These are phyloP conservation scores for Aspergillus hortae DNA, from an alignment of 2,329 filamentous ascomycete species.

Conservation along the genomic window DNA sequence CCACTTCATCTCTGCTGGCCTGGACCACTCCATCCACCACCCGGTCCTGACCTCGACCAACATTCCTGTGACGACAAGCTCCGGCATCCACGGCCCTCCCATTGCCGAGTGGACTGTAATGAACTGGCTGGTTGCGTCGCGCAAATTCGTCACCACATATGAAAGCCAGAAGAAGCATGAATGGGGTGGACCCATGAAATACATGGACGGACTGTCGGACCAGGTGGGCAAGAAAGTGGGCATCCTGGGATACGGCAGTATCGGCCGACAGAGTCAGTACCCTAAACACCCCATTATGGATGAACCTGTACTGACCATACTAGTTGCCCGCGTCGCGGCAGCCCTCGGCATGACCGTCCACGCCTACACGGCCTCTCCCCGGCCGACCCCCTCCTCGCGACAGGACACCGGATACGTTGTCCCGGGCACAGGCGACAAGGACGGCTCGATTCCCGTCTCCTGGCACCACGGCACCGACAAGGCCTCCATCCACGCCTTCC, in stretches of 20 bases:
- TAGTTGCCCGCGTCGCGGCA: slow-evolving; percentile 53
- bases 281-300: background rate
- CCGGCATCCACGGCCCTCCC: slow-evolving; percentile 59
- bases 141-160: slow-evolving; percentile 53
- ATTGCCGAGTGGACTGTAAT: slow-evolving; percentile 66
- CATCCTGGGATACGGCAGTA: slow-evolving; percentile 60
- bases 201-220: slow-evolving; percentile 41
- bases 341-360: slow-evolving; percentile 69
- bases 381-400: slow-evolving; percentile 62
- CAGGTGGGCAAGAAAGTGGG: slow-evolving; percentile 57
- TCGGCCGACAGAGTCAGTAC: slow-evolving; percentile 55
- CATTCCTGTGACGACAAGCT: slow-evolving; percentile 54
- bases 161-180: slow-evolving; percentile 55
- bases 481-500: slow-evolving; percentile 50
- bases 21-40: slow-evolving; percentile 52
- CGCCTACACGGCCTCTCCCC: slow-evolving; percentile 69
- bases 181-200: slow-evolving; percentile 41
- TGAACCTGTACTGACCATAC: background rate
- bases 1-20: slow-evolving; percentile 57
- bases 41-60: slow-evolving; percentile 52
- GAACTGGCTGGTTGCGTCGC: slow-evolving; percentile 57
- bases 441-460: slow-evolving; percentile 52
- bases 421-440: slow-evolving; percentile 60
- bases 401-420: slow-evolving; percentile 65
- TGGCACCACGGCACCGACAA: slow-evolving; percentile 58